Evolutionary conservation across 331 rosid genomes (phyloP).

Genomic region (Erythrophleum ivorense): DNA sequence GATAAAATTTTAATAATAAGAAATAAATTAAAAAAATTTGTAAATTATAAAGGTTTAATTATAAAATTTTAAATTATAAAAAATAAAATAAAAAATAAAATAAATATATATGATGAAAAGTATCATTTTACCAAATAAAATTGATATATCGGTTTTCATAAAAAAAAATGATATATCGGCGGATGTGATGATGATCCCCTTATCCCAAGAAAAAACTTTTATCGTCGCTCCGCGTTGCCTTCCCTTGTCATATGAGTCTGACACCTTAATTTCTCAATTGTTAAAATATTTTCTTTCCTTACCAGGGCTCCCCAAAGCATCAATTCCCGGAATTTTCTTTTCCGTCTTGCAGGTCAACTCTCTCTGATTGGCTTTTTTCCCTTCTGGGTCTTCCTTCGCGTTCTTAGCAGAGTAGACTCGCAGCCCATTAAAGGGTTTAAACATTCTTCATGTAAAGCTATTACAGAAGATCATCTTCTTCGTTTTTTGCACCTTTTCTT

Average conservation of each 20-base stretch:
- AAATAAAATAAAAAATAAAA: no score
- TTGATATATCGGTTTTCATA: no score
- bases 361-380: slow-evolving; percentile 24
- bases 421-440: neutral
- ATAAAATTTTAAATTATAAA: no score
- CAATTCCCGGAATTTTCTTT: neutral
- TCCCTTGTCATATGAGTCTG: neutral
- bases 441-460: slow-evolving; percentile 3
- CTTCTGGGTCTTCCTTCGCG: slow-evolving; percentile 25
- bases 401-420: slow-evolving; percentile 6
- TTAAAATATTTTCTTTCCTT: neutral
- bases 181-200: no score
- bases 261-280: neutral
- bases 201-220: neutral
- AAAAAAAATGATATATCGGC: no score
- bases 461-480: neutral
- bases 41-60: no score
- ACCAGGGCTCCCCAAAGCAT: neutral
- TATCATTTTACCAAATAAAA: no score
- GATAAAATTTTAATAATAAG: no score
- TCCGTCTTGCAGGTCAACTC: slow-evolving; percentile 40
- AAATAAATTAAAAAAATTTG: no score
- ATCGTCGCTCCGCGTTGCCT: neutral
- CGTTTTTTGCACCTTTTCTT: slow-evolving; percentile 11
- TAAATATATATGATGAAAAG: no score